Conservation (phyloP, 306 rosid genomes). For the Trichosanthes truncata region DNA sequence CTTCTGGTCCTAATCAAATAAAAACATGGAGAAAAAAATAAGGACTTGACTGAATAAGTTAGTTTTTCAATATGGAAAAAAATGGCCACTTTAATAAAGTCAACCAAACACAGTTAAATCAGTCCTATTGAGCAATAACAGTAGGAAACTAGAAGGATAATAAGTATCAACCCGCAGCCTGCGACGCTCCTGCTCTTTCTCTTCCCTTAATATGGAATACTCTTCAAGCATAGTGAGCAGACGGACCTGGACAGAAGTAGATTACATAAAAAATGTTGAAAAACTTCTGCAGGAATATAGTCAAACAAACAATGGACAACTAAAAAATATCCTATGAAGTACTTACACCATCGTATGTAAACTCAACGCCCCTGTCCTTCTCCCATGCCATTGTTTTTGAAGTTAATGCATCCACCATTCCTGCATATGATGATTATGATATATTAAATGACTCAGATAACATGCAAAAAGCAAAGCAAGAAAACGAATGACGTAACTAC, state of each 20-base stretch:
- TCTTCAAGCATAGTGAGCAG: constrained; percentile 53
- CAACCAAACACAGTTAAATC: neutral
- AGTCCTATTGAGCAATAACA: neutral
- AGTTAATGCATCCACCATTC: constrained; percentile 51
- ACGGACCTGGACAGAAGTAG: constrained; percentile 29
- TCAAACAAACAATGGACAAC: neutral
- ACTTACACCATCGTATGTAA: constrained; percentile 60
- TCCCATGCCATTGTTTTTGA: constrained; percentile 62
- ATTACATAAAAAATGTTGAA: neutral
- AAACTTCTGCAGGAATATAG: constrained; percentile 1
- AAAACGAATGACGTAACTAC: neutral
- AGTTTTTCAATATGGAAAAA: neutral
- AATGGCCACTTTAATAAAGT: neutral
- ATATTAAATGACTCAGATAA: neutral
- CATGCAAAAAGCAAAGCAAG: neutral
- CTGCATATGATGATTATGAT: constrained; percentile 21
- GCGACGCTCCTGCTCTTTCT: constrained; percentile 63
- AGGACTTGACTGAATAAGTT: neutral
- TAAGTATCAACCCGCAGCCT: constrained; percentile 41
- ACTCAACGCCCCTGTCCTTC: constrained; percentile 47
- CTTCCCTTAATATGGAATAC: constrained; percentile 38
- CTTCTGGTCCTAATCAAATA: constrained; percentile 24
- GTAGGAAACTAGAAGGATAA: neutral
- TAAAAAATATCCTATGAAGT: constrained; percentile 3
- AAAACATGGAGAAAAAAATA: neutral